Conservation (phyloP, 2,329 filamentous ascomycete species). For the Aspergillus jensenii region DNA sequence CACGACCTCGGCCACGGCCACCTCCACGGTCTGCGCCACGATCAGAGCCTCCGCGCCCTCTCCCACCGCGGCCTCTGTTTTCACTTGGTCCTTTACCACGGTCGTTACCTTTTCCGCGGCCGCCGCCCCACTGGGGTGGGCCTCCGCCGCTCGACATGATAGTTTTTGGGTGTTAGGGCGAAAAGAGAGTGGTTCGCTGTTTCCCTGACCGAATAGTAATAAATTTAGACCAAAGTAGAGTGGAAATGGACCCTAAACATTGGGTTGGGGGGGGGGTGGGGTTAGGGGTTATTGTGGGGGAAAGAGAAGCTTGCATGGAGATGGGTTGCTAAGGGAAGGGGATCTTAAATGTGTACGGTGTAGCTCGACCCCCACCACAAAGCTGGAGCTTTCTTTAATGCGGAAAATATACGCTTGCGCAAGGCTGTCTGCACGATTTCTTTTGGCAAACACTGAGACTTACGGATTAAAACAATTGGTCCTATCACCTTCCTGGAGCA, state of each 20-base stretch:
- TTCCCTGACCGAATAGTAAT: background rate
- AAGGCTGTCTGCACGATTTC: background rate
- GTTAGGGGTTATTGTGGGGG: background rate
- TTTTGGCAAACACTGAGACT: background rate
- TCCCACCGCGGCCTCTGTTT: constrained; percentile 17
- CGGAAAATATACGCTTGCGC: background rate
- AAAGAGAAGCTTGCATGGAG: background rate
- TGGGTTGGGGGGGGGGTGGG: no score
- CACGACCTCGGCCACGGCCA: constrained; percentile 23
- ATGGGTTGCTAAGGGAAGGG: background rate
- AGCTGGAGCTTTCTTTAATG: background rate
- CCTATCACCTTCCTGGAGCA: background rate
- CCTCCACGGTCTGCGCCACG: constrained; percentile 17
- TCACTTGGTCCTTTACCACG: constrained; percentile 7
- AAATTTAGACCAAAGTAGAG: background rate
- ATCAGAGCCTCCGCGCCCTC: constrained; percentile 18
- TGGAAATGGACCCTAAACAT: background rate
- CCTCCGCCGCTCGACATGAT: constrained; percentile 20
- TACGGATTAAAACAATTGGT: background rate
- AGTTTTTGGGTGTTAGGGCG: background rate
- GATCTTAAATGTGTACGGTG: background rate
- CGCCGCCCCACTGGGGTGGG: constrained; percentile 14
- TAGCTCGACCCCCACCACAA: background rate
- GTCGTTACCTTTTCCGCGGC: background rate
- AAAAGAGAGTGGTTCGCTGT: background rate